Evolutionary conservation across 495 filamentous ascomycete genomes (phyloP), one percentile per base, ranked within the genome.

Genomic region (Mytilinidion resinicola): DNA sequence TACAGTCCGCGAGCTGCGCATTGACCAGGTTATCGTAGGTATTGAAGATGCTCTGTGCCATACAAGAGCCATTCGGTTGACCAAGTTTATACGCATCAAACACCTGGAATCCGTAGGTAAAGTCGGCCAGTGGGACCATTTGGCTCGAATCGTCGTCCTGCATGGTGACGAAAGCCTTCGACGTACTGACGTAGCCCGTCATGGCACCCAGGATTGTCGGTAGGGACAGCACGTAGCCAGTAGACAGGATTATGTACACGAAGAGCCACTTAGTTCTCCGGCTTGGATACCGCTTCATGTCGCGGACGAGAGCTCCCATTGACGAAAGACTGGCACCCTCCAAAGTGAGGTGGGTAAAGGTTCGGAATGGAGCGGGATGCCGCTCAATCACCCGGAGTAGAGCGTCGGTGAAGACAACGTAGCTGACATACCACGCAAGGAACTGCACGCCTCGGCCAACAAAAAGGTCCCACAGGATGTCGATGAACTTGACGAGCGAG

Each of bases 101-200:
- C 10, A 60, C 11, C n/a, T 48, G 14, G 21, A 9, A 6, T 25
- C 34, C 53, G 17, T 43, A 9, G 1, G 9, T 4, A 25, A 53
- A 57, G 19, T 48, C 44, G 3, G 21, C 14, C 1, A 33, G 53
- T 3, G 52, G 53, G 17, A 57, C 59, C 20, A 62, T 62, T 15
- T 41, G 34, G 35, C 41, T 39, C 14, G 42, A 11, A 46, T 30
- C 35, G 17, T 41, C 41, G n/a, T 39, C 43, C 1, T 46, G 21
- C 7, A 55, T 34, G 25, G 36, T 36, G 25, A 62, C 35, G 39
- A 41, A 62, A 2, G 54, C 15, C 1, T 54, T 52, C 11, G 53
- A 53, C 11, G 54, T 51, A 34, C 41, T 48, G n/a, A 53, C 49
- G 15, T 62, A 62, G 9, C 60, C 60, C 2, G 60, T 57, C 49